These are phyloP conservation scores for Suillus americanus DNA, from an alignment of 768 basidiomycete genomes.

Conservation along the genomic window DNA sequence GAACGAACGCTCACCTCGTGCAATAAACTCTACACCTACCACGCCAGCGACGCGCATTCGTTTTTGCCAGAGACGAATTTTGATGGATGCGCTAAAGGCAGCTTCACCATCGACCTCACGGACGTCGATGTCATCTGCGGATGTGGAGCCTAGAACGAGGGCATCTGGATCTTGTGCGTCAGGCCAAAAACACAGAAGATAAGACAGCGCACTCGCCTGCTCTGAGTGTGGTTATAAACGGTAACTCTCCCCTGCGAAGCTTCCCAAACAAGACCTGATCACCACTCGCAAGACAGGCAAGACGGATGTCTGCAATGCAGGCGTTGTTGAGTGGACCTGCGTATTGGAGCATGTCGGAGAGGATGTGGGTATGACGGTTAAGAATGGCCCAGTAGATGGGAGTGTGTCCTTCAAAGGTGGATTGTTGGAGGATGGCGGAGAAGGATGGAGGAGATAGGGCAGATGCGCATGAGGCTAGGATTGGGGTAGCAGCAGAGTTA, in stretches of 20 bases:
- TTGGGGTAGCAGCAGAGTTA: slow-evolving; percentile 59
- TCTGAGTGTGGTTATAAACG: slow-evolving; percentile 13
- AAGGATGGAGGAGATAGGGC: slow-evolving; percentile 38
- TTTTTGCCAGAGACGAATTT: slow-evolving; percentile 51
- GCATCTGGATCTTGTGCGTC: slow-evolving; percentile 44
- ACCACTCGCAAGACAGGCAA: slow-evolving; percentile 51
- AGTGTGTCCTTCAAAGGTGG: slow-evolving; percentile 60
- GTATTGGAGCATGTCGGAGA: slow-evolving; percentile 53
- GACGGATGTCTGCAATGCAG: slow-evolving; percentile 61
- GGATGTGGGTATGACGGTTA: slow-evolving; percentile 41
- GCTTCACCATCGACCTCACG: slow-evolving; percentile 50
- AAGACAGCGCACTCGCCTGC: slow-evolving; percentile 9
- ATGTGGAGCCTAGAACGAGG: slow-evolving; percentile 40
- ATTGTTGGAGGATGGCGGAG: slow-evolving; percentile 58
- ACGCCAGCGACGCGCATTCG: slow-evolving; percentile 64
- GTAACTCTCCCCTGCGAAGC: slow-evolving; percentile 13
- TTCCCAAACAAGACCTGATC: slow-evolving; percentile 29
- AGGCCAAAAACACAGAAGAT: background rate
- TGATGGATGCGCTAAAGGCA: slow-evolving; percentile 44
- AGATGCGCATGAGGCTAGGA: slow-evolving; percentile 30
- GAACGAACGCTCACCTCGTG: slow-evolving; percentile 36
- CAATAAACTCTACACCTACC: slow-evolving; percentile 65
- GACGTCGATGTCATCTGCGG: slow-evolving; percentile 56
- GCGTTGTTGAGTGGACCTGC: slow-evolving; percentile 42
- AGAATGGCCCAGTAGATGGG: slow-evolving; percentile 76